Percentiles rank a stretch among this genome's conserved stretches.
These are phyloP conservation scores for Chlorella sp. DNA, from an alignment of 139 green algal species.

Conservation along the genomic window DNA sequence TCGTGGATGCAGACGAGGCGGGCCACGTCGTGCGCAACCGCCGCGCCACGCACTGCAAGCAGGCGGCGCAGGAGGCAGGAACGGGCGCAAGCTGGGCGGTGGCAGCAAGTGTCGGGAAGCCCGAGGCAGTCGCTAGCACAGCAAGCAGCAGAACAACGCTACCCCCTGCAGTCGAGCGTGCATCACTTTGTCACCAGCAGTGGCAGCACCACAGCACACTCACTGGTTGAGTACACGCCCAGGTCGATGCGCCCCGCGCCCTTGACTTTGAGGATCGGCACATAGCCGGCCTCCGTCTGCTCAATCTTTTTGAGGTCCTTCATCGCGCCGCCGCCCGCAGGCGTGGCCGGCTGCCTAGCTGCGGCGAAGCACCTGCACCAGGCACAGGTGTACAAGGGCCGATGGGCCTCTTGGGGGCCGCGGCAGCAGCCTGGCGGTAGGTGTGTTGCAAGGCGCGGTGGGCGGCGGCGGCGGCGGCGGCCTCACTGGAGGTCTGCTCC, in stretches of 20 bases:
- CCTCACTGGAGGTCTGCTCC: no score
- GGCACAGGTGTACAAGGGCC: no score
- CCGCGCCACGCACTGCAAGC: constrained; percentile 11
- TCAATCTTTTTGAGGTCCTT: background rate
- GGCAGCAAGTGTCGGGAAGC: no score
- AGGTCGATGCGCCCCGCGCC: background rate
- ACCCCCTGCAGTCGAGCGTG: background rate
- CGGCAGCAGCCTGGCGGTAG: no score
- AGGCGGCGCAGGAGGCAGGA: background rate
- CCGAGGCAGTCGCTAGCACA: background rate
- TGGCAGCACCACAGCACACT: background rate
- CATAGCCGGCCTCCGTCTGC: background rate
- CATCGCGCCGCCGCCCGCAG: no score
- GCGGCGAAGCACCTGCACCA: no score
- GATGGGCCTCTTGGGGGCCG: no score
- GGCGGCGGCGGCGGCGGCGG: no score
- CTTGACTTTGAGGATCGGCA: constrained; percentile 2
- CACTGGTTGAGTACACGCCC: background rate
- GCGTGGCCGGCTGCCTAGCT: no score
- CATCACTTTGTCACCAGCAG: no score
- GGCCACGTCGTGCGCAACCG: constrained; percentile 8
- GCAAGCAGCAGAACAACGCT: background rate
- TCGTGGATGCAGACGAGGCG: constrained; percentile 3
- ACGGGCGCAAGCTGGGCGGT: no score
- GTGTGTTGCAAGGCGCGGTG: no score